Percentiles rank a stretch among this genome's conserved stretches.
phyloP scores from a whole-genome alignment of 2,329 filamentous ascomycete genomes.

The Diaporthe vexans region DNA sequence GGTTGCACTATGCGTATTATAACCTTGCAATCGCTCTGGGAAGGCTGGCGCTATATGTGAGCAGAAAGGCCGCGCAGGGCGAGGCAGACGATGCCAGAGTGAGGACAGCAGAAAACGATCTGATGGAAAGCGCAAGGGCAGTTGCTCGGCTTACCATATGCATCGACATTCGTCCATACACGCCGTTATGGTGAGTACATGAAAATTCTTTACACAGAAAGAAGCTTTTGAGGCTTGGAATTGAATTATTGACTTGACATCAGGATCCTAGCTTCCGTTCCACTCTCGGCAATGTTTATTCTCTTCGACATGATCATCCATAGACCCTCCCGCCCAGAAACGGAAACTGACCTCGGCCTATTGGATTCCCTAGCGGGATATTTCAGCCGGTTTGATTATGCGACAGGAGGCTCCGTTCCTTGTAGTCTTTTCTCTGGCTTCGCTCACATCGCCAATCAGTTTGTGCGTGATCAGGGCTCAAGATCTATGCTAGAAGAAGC shows the following conservation, averaged over 20 bases:
- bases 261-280: not conserved
- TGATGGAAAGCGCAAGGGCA: slow-evolving; percentile 5
- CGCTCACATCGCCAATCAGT: slow-evolving; percentile 11
- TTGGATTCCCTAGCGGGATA: slow-evolving; percentile 3
- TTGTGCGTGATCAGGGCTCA: not conserved
- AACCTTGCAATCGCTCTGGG: not conserved
- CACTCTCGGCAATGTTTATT: slow-evolving; percentile 14
- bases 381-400: not conserved
- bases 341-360: not conserved
- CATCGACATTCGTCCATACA: slow-evolving; percentile 10
- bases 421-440: slow-evolving; percentile 12
- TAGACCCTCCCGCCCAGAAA: not conserved
- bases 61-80: not conserved
- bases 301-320: slow-evolving; percentile 13
- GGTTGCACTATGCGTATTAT: not conserved
- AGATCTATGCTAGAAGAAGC: not conserved
- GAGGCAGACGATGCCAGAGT: not conserved
- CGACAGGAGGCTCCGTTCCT: not conserved
- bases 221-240: no score
- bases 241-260: not conserved
- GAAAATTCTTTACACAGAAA: not conserved
- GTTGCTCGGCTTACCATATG: slow-evolving; percentile 2
- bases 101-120: not conserved
- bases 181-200: not conserved
- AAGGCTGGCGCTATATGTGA: not conserved